Percentiles rank a stretch among this genome's conserved stretches.
Evolutionary conservation across 2,329 filamentous ascomycete species (phyloP).

Genomic region (Truncatella angustata): DNA sequence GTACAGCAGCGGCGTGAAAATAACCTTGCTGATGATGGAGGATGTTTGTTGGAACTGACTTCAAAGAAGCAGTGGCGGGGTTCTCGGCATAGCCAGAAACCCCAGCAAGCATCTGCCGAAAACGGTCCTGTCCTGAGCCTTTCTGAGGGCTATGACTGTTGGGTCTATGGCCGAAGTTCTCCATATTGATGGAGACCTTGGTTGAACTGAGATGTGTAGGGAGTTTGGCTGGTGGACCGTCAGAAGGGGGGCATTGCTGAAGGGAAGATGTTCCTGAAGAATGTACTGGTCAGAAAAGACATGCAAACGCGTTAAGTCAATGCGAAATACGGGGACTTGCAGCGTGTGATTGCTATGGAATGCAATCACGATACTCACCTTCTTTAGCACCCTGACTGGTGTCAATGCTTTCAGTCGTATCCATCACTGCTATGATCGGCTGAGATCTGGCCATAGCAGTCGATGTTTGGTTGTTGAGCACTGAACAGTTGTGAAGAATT

Average conservation of each 20-base stretch:
- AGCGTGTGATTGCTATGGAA: no score
- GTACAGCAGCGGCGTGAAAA: not conserved
- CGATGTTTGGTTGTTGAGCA: no score
- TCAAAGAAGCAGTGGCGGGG: not conserved
- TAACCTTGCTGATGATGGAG: not conserved
- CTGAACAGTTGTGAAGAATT: no score
- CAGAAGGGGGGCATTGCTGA: not conserved
- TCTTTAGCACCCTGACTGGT: no score
- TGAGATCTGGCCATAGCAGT: no score
- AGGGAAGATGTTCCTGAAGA: not conserved
- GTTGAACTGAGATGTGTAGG: not conserved
- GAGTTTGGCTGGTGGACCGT: not conserved
- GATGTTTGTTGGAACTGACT: not conserved
- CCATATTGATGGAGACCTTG: not conserved
- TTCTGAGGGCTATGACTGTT: constrained; percentile 20
- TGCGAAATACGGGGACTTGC: no score
- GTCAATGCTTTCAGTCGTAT: no score
- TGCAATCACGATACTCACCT: no score
- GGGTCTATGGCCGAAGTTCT: not conserved
- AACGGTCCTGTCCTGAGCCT: constrained; percentile 26
- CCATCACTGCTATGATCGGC: no score
- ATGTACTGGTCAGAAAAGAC: not conserved
- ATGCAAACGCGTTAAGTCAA: not conserved
- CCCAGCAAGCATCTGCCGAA: constrained; percentile 19
- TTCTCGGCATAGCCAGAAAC: not conserved